Evolutionary conservation across 2,329 filamentous ascomycete species (phyloP).

Genomic region (Nothopassalora personata): DNA sequence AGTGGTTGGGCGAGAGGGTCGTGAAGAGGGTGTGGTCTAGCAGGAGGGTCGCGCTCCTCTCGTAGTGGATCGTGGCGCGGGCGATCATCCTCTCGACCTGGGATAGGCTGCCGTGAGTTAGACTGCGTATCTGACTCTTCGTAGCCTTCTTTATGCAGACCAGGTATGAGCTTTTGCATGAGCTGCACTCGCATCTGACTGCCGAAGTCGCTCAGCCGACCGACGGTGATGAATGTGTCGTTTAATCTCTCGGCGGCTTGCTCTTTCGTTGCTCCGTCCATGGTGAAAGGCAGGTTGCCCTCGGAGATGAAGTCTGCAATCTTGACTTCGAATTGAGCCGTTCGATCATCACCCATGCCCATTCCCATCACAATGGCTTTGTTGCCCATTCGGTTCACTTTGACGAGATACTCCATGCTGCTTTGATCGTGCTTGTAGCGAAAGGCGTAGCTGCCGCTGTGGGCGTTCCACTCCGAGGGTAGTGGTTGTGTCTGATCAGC

Average conservation of each 20-base stretch:
- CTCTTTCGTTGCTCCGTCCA: constrained; percentile 27
- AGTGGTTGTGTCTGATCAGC: constrained; percentile 54
- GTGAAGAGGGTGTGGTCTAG: constrained; percentile 60
- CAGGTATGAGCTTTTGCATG: constrained; percentile 76
- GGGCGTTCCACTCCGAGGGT: constrained; percentile 73
- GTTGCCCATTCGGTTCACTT: constrained; percentile 72
- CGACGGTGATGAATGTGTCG: constrained; percentile 67
- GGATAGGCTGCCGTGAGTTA: constrained; percentile 15
- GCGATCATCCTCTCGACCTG: constrained; percentile 23
- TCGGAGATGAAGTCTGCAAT: constrained; percentile 69
- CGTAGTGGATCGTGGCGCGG: constrained; percentile 45
- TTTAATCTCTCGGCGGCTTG: constrained; percentile 42
- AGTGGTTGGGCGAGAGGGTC: constrained; percentile 48
- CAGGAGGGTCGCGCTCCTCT: constrained; percentile 55
- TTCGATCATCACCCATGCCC: constrained; percentile 73
- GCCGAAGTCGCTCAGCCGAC: constrained; percentile 63
- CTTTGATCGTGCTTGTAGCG: constrained; percentile 83
- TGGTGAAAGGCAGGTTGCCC: constrained; percentile 49
- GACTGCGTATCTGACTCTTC: constrained; percentile 47
- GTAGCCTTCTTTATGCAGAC: constrained; percentile 72
- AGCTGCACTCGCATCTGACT: constrained; percentile 69
- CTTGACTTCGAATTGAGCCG: constrained; percentile 68
- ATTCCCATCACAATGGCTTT: constrained; percentile 81
- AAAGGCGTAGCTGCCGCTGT: constrained; percentile 67
- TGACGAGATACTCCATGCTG: constrained; percentile 75